Evolutionary conservation across 148 eudicot genomes (phyloP).

Genomic region (Spergularia bocconei): DNA sequence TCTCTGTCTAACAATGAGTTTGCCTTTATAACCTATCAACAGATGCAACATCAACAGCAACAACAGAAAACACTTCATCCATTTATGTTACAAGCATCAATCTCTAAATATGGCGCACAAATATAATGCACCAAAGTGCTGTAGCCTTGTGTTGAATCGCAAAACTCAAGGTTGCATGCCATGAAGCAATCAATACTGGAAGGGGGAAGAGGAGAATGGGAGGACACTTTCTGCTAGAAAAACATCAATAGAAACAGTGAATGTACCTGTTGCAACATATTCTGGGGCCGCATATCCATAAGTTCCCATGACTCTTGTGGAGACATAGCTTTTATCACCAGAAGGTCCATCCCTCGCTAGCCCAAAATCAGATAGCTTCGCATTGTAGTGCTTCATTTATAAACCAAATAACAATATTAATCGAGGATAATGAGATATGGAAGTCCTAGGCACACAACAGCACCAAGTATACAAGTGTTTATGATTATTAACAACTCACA

Average conservation of each 20-base stretch:
- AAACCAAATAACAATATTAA: background rate
- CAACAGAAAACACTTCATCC: background rate
- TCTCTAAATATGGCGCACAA: background rate
- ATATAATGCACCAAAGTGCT: background rate
- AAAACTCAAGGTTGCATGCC: background rate
- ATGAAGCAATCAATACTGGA: background rate
- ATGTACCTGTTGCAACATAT: constrained; percentile 57
- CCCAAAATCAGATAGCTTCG: constrained; percentile 64
- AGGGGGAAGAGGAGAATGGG: background rate
- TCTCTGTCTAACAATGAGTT: background rate
- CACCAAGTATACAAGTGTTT: constrained; percentile 4
- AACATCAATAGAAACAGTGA: background rate
- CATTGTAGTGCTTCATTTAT: constrained; percentile 48
- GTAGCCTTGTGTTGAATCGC: background rate
- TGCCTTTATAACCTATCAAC: background rate
- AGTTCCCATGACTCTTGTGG: constrained; percentile 65
- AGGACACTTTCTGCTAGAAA: background rate
- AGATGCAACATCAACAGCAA: background rate
- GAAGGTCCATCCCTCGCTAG: constrained; percentile 69
- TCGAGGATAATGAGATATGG: background rate
- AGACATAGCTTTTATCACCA: constrained; percentile 59
- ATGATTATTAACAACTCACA: background rate
- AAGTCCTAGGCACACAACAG: background rate
- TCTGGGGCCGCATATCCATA: constrained; percentile 69
- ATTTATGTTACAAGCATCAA: background rate